phyloP scores from a whole-genome alignment of 176 grass and related monocot genomes.

The Avena sativa region DNA sequence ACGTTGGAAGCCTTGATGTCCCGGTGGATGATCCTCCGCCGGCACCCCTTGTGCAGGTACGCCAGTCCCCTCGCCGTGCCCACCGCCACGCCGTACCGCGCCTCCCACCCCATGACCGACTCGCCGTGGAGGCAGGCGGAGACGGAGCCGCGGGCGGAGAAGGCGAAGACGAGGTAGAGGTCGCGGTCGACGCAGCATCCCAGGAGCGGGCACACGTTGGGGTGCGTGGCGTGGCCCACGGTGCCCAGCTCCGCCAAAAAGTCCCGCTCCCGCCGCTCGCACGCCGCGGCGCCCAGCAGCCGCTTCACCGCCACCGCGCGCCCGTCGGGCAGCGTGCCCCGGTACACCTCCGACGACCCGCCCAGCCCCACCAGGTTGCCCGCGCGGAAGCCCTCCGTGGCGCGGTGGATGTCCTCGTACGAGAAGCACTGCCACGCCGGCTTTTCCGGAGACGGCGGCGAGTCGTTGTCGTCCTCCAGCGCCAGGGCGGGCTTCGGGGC shows the following conservation, averaged over 20 bases:
- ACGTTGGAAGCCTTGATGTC: conserved; percentile 96
- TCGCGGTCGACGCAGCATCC: conserved; percentile 90
- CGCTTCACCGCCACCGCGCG: conserved; percentile 81
- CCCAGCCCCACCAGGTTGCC: conserved; percentile 85
- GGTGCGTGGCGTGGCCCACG: conserved; percentile 75
- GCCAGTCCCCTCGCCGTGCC: conserved; percentile 81
- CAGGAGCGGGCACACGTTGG: conserved; percentile 77
- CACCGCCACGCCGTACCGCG: conserved; percentile 65
- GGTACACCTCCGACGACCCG: conserved; percentile 92
- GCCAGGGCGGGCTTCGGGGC: neutral
- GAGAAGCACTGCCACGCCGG: conserved; percentile 79
- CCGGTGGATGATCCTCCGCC: conserved; percentile 84
- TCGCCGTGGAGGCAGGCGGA: conserved; percentile 71
- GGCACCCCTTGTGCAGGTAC: conserved; percentile 94
- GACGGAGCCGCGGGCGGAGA: conserved; percentile 84
- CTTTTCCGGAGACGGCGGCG: conserved; percentile 7
- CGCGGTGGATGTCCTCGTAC: conserved; percentile 65
- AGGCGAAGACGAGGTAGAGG: conserved; percentile 81
- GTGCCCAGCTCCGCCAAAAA: conserved; percentile 89
- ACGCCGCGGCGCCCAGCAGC: conserved; percentile 56
- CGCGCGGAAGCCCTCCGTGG: conserved; percentile 63
- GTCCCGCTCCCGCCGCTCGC: conserved; percentile 86
- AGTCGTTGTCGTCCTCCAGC: neutral
- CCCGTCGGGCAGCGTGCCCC: conserved; percentile 63
- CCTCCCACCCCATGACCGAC: conserved; percentile 65